A percentile compares a stretch with the other conserved stretches of the same genome.
Evolutionary conservation across 257 asterid species (phyloP).

Genomic region (Solanum ossicruentum): DNA sequence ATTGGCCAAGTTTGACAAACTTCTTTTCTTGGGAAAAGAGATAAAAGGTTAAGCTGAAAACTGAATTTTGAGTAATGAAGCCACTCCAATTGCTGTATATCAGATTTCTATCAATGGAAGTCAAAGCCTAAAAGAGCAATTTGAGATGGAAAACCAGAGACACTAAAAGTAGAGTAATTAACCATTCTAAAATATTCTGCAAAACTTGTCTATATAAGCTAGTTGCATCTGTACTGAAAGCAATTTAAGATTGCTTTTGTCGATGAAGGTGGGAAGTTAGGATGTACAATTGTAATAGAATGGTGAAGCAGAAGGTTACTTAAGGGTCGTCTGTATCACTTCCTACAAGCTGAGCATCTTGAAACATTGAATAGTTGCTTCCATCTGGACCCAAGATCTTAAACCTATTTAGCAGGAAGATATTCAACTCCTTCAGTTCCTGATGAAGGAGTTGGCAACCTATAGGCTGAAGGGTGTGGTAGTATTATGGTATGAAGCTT

Average conservation of each 20-base stretch:
- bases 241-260: background rate
- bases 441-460: too few relatives aligned
- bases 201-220: conserved; percentile 1
- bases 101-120: background rate
- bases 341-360: conserved; percentile 30
- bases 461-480: too few relatives aligned
- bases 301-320: background rate
- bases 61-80: background rate
- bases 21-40: background rate
- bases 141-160: background rate
- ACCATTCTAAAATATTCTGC: conserved; percentile 4
- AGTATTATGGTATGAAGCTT: too few relatives aligned
- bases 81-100: background rate
- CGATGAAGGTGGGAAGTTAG: background rate
- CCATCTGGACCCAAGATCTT: conserved; percentile 72
- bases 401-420: conserved; percentile 27
- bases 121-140: background rate
- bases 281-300: conserved; percentile 7
- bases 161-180: background rate
- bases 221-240: background rate
- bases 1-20: background rate
- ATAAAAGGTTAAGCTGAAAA: background rate
- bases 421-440: too few relatives aligned
- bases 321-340: conserved; percentile 48
- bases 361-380: conserved; percentile 28